Conservation (phyloP, 2,329 filamentous ascomycete genomes). For the Fusarium pininemorale region DNA sequence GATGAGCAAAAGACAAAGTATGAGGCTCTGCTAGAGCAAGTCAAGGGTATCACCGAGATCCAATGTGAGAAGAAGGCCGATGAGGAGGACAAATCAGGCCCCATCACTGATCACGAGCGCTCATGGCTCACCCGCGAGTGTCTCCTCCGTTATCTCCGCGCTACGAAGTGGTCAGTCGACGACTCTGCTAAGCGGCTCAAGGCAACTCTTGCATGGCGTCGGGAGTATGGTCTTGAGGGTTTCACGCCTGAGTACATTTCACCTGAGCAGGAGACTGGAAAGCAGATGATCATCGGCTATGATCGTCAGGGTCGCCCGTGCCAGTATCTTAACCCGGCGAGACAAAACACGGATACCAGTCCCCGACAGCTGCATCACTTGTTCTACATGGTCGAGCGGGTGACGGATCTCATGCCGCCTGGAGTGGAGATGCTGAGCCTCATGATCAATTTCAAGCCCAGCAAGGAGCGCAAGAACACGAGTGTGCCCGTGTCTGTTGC, state of each 20-base stretch:
- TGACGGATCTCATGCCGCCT: constrained; percentile 85
- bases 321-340: constrained; percentile 87
- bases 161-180: constrained; percentile 86
- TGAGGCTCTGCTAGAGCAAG: constrained; percentile 75
- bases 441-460: constrained; percentile 90
- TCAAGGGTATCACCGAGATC: constrained; percentile 75
- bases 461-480: constrained; percentile 77
- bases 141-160: constrained; percentile 89
- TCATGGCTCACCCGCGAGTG: constrained; percentile 94
- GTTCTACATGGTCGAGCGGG: constrained; percentile 93
- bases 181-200: constrained; percentile 83
- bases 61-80: constrained; percentile 55
- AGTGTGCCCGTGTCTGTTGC: constrained; percentile 78
- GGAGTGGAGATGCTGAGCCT: constrained; percentile 88
- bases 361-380: constrained; percentile 92
- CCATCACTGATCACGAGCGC: constrained; percentile 81
- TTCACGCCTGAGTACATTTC: constrained; percentile 89
- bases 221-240: constrained; percentile 85
- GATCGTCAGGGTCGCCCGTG: constrained; percentile 88
- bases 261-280: constrained; percentile 94
- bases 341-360: constrained; percentile 89
- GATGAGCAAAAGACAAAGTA: constrained; percentile 86
- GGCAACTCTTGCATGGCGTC: constrained; percentile 84
- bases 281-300: constrained; percentile 89
- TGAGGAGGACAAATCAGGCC: constrained; percentile 64